Evolutionary conservation across 78 protist genomes (phyloP).

Genomic region (Dictyostelium firmibasis): DNA sequence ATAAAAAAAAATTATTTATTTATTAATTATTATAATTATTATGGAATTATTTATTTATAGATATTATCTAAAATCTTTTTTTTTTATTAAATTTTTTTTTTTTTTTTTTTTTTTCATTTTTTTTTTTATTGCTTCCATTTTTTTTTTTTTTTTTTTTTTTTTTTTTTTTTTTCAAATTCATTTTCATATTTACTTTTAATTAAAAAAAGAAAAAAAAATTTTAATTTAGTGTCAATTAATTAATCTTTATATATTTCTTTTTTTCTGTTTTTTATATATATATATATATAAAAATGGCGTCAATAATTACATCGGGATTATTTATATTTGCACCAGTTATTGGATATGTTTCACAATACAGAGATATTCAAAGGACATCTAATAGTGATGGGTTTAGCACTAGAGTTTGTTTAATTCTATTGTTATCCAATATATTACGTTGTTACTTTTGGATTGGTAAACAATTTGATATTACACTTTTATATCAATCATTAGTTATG

Average conservation of each 20-base stretch:
- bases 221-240: background rate
- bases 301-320: background rate
- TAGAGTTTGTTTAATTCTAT: constrained; percentile 69
- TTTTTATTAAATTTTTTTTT: too few species aligned
- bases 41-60: too few species aligned
- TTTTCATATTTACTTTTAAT: background rate
- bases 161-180: background rate
- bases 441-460: constrained; percentile 85
- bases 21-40: too few species aligned
- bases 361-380: constrained; percentile 16
- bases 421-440: constrained; percentile 74
- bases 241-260: background rate
- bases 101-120: background rate
- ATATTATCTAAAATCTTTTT: too few species aligned
- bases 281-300: background rate
- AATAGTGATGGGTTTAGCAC: constrained; percentile 75
- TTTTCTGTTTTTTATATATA: too few species aligned
- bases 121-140: background rate
- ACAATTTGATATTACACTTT: constrained; percentile 70
- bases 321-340: constrained; percentile 80
- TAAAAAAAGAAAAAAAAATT: too few species aligned
- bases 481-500: constrained; percentile 83
- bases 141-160: background rate
- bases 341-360: constrained; percentile 83
- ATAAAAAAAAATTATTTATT: too few species aligned